Evolutionary conservation across 768 basidiomycete species (phyloP), one percentile per base, ranked within the genome.

Genomic region (Serendipita sp.): DNA sequence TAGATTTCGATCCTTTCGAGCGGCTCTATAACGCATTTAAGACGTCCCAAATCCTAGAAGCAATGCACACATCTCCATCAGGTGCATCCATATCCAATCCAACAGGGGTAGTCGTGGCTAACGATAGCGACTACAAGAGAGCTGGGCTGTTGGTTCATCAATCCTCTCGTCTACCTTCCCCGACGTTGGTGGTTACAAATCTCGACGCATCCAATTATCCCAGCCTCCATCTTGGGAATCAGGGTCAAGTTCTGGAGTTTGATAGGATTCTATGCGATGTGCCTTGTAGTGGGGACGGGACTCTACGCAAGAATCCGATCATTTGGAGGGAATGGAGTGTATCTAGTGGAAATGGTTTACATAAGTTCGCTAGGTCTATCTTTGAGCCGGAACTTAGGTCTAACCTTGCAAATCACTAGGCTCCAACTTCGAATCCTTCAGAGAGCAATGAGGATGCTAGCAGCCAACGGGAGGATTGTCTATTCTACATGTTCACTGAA

Each of bases 401-500:
- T 50, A 31, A 50, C n/a, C 8, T 50, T 50, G 48, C n/a, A 5
- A 5, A 50, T 60, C 15, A 23, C 23, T 33, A 97, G 92, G 8
- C 78, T 99, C 34, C 96, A 99, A 71, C 77, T 92, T 44, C 87
- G 96, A 18, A 98, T 99, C 68, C 80, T 98, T 18, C 80, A 87
- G 66, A 87, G 96, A 18, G 95, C 87, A 0, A 96, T 99, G 89
- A 83, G 85, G 64, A 80, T 98, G 75, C 80, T 99, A 44, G 79
- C 81, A 66, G 84, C 85, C 34, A 82, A 85, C n/a, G 95, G 94
- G 5, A 84, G 88, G 40, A 87, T 98, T 66, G 94, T 98, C 16
- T 99, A 98, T 72, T 98, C 96, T 3, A 99, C 96, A 0, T 98
- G 96, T 70, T 97, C 94, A 0, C 77, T 98, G 68, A 98, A 98